Evolutionary conservation across 83 land plant genomes (phyloP).

Genomic region (Diphasiastrum complanatum): DNA sequence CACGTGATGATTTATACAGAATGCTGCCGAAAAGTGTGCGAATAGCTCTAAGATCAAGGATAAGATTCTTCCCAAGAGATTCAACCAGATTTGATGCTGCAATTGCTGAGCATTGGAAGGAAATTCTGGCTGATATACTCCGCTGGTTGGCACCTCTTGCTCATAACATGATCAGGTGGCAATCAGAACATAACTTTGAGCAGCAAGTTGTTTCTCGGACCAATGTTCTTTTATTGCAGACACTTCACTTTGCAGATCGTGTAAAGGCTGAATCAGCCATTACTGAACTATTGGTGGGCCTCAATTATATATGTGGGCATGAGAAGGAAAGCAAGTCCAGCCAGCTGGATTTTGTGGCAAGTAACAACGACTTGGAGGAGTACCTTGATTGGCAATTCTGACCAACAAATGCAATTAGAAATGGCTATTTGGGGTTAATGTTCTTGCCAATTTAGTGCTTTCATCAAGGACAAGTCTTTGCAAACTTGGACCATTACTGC

Average conservation of each 20-base stretch:
- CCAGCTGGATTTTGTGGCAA: constrained; percentile 55
- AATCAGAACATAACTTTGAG: constrained; percentile 14
- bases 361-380: constrained; percentile 60
- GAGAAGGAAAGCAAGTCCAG: constrained; percentile 15
- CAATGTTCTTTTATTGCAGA: constrained; percentile 11
- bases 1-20: constrained; percentile 74
- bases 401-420: too few relatives aligned
- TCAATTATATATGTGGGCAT: constrained; percentile 4
- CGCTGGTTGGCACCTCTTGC: constrained; percentile 15
- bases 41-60: constrained; percentile 40
- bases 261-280: constrained; percentile 8
- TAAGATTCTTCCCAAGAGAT: constrained; percentile 39
- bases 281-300: constrained; percentile 5
- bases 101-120: neutral
- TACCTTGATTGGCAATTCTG: constrained; percentile 61
- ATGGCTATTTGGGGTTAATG: too few relatives aligned
- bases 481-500: too few relatives aligned
- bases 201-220: constrained; percentile 14
- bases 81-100: constrained; percentile 23
- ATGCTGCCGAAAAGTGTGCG: constrained; percentile 80
- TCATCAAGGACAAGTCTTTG: too few relatives aligned
- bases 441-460: too few relatives aligned
- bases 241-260: constrained; percentile 10
- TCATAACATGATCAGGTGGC: constrained; percentile 15
- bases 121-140: neutral